Percentiles rank a stretch among this genome's conserved stretches.
These are phyloP conservation scores for Aureobasidium sp. DNA, from an alignment of 2,329 filamentous ascomycete genomes.

Conservation along the genomic window DNA sequence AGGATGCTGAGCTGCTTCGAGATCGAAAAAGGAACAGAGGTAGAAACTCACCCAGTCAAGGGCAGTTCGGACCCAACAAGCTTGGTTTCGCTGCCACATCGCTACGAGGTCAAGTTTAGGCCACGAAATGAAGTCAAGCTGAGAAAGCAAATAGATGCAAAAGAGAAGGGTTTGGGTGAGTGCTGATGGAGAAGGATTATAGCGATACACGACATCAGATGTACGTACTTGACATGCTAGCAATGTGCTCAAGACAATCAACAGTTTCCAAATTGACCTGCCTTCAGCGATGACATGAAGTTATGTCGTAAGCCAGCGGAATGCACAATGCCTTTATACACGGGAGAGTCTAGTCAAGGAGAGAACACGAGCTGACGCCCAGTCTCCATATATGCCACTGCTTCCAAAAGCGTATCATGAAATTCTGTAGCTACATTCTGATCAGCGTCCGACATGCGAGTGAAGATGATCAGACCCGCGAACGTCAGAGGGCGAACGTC, in stretches of 20 bases:
- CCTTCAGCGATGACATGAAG: too few relatives aligned
- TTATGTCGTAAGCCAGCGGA: too few relatives aligned
- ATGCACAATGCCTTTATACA: too few relatives aligned
- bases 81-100: conserved; percentile 53
- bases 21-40: conserved; percentile 47
- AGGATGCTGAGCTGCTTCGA: conserved; percentile 56
- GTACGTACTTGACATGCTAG: not conserved
- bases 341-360: too few relatives aligned
- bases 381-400: too few relatives aligned
- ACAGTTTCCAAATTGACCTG: too few relatives aligned
- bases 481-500: too few relatives aligned
- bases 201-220: not conserved
- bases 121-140: conserved; percentile 46
- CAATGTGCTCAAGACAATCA: not conserved
- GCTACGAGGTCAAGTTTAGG: conserved; percentile 52
- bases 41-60: conserved; percentile 52
- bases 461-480: too few relatives aligned
- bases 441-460: too few relatives aligned
- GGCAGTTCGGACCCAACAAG: conserved; percentile 57
- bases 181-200: not conserved
- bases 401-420: too few relatives aligned
- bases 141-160: conserved; percentile 33
- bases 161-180: conserved; percentile 17
- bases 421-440: too few relatives aligned
- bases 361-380: too few relatives aligned